Base-by-base conservation (phyloP, 352 stramenopile genomes). In the Pythium oligandrum region DNA sequence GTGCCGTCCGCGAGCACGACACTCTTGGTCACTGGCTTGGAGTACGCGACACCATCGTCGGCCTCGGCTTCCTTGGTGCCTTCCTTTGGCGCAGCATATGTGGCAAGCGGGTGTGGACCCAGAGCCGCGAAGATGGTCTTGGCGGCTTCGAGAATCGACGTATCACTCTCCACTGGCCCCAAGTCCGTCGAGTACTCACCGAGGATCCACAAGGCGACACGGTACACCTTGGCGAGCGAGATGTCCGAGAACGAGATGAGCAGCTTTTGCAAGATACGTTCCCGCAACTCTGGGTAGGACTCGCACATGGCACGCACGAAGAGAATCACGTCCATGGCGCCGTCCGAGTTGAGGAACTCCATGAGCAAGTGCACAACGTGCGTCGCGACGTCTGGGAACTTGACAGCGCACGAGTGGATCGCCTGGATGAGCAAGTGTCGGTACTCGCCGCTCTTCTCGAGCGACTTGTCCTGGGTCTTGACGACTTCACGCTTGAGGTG, bases 281-380 rank as follows among this genome's bases (percentile, higher is more conserved):
- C 67, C 34, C 95, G 91, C 55, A 99, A 73, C 26, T 93, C 73
- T 35, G 94, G 91, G 62, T 99, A 98, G 57, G 95, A 94, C 67
- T 99, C 90, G 32, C 98, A 94, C 83, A 99, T 99, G 37, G 96
- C 94, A 53, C 97, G 93, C 40, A 99, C 96, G 72, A 99, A 99
- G 34, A 98, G 78, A 37, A 99, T 88, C 26, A 99, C 97, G 68
- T 99, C 95, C 78, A 99, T 97, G 6, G 93, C 97, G 26, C 95
- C 96, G 64, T 99, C 96, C 47, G 78, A 93, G 67, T 86, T 94
- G 17, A 99, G 68, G 65, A 99, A 99, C 65, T 99, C 97, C 90
- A 99, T 98, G n/a, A 99, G 78, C 48, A 98, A 73, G 52, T 98
- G 93, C 36, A 99, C 96, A 26, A 99, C 97, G 59, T 91, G 90